phyloP scores from a whole-genome alignment of 1,284 basidiomycete genomes.

The Pyrrhoderma noxium region DNA sequence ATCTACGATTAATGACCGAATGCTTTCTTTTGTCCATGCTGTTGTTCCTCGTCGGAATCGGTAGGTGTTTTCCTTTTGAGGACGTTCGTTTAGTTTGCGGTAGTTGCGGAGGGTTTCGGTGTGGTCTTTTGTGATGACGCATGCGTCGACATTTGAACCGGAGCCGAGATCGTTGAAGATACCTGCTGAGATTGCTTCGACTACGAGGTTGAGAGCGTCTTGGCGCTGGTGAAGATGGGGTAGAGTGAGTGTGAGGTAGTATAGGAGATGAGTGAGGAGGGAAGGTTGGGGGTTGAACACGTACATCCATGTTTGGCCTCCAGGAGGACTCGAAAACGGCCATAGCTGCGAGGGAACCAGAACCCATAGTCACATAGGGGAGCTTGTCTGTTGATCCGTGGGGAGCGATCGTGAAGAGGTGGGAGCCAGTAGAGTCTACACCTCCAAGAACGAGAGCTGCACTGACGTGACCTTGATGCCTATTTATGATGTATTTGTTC shows the following conservation, averaged over 20 bases:
- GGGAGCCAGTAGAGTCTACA: constrained; percentile 87
- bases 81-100: constrained; percentile 86
- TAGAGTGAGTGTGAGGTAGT: no score
- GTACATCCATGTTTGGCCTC: constrained; percentile 67
- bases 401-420: constrained; percentile 94
- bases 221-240: constrained; percentile 46
- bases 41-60: constrained; percentile 84
- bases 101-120: constrained; percentile 90
- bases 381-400: constrained; percentile 99
- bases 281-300: no score
- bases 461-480: constrained; percentile 91
- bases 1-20: constrained; percentile 63
- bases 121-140: constrained; percentile 78
- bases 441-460: constrained; percentile 97
- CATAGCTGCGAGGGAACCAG: constrained; percentile 95
- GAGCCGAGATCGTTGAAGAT: constrained; percentile 99
- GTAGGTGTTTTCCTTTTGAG: constrained; percentile 78
- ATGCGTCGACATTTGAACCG: constrained; percentile 96
- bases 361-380: constrained; percentile 99
- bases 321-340: constrained; percentile 92
- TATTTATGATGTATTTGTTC: constrained; percentile 28
- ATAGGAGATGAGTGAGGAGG: no score
- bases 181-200: constrained; percentile 86
- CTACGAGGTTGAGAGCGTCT: constrained; percentile 81
- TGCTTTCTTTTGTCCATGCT: constrained; percentile 75